Percentiles rank a stretch among this genome's conserved stretches.
These are phyloP conservation scores for Solanum corneliomulleri DNA, from an alignment of 257 asterid genomes.

Conservation along the genomic window DNA sequence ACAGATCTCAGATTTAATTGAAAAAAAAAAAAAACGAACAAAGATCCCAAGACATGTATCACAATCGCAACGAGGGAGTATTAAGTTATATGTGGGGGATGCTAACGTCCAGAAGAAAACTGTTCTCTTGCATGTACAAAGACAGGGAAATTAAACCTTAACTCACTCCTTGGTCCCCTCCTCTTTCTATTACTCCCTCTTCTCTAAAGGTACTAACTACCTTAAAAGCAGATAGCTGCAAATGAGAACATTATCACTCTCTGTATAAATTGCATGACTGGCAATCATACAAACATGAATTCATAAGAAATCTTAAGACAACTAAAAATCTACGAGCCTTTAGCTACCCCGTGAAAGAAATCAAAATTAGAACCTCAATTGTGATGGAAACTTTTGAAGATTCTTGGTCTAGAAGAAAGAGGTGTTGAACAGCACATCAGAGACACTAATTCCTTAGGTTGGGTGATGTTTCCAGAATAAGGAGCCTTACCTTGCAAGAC, in stretches of 20 bases:
- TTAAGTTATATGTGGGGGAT: background rate
- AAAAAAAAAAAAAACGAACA: background rate
- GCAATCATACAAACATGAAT: background rate
- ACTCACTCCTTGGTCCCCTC: background rate
- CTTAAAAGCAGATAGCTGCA: background rate
- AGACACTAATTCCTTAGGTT: background rate
- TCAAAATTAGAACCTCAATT: background rate
- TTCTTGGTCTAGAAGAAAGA: background rate
- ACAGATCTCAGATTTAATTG: background rate
- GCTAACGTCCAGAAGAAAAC: background rate
- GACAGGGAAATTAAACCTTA: background rate
- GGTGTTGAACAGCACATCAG: background rate
- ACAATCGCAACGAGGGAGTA: background rate
- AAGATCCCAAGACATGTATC: background rate
- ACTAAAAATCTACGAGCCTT: background rate
- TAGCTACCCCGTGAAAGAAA: background rate
- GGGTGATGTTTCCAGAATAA: background rate
- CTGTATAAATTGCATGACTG: background rate
- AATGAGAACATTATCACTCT: background rate
- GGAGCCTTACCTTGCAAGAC: slow-evolving; percentile 62
- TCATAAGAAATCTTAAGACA: background rate
- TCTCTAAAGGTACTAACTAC: background rate
- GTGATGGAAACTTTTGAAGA: background rate
- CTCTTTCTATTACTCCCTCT: background rate
- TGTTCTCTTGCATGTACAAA: background rate